These are phyloP conservation scores for Colletotrichum spaethianum DNA, from an alignment of 2,329 filamentous ascomycete genomes.

Conservation along the genomic window DNA sequence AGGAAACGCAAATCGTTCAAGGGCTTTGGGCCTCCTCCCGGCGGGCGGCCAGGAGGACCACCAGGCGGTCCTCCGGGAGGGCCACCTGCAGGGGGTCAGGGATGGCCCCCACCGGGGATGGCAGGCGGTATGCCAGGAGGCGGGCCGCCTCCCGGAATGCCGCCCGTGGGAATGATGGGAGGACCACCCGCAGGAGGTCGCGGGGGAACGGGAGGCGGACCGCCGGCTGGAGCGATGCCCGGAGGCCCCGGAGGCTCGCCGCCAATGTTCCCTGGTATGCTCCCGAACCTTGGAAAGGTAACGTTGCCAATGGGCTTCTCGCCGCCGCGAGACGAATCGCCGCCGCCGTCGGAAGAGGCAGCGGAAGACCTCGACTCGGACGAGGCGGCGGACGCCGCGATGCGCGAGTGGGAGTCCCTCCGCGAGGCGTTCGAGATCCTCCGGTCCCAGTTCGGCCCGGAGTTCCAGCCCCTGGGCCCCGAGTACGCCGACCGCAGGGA, in stretches of 20 bases:
- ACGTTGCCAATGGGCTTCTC: slow-evolving; percentile 69
- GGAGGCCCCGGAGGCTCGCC: slow-evolving; percentile 53
- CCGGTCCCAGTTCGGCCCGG: slow-evolving; percentile 75
- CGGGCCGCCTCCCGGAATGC: slow-evolving; percentile 21
- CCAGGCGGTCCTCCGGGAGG: slow-evolving; percentile 48
- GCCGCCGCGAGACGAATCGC: slow-evolving; percentile 60
- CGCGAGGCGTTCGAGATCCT: slow-evolving; percentile 79
- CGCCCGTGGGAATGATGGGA: slow-evolving; percentile 15
- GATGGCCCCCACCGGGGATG: slow-evolving; percentile 31
- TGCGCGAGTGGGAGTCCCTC: slow-evolving; percentile 85
- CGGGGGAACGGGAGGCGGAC: background rate
- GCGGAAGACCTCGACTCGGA: slow-evolving; percentile 72
- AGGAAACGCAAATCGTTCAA: slow-evolving; percentile 81
- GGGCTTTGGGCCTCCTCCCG: slow-evolving; percentile 64
- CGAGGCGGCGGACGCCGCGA: slow-evolving; percentile 76
- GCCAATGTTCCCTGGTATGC: slow-evolving; percentile 68
- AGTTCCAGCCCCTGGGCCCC: slow-evolving; percentile 81
- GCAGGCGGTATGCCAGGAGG: slow-evolving; percentile 17
- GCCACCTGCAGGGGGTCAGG: slow-evolving; percentile 45
- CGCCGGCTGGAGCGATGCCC: slow-evolving; percentile 30
- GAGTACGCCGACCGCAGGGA: slow-evolving; percentile 74
- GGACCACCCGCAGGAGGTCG: slow-evolving; percentile 38
- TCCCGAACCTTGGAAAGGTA: slow-evolving; percentile 66
- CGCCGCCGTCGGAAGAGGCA: slow-evolving; percentile 56
- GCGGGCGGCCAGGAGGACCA: slow-evolving; percentile 46